A percentile compares a stretch with the other conserved stretches of the same genome.
phyloP scores from a whole-genome alignment of 2,329 filamentous ascomycete genomes.

The Cylindrodendrum hubeiense region DNA sequence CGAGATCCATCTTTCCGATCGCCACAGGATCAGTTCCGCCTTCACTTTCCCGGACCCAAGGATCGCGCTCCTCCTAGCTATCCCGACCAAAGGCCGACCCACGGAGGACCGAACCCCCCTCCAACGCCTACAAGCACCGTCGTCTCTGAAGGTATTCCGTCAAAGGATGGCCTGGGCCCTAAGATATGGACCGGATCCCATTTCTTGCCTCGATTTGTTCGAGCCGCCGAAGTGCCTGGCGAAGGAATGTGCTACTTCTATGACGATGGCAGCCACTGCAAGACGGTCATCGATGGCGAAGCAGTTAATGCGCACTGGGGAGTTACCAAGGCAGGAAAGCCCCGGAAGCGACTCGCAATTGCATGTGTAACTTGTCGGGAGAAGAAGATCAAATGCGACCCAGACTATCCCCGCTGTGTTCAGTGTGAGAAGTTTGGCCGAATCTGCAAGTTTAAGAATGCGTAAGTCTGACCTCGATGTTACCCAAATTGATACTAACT shows the following conservation, averaged over 20 bases:
- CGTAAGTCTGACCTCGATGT: conserved; percentile 68
- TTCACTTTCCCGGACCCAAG: conserved; percentile 53
- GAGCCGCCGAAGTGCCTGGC: conserved; percentile 76
- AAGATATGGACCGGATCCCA: conserved; percentile 79
- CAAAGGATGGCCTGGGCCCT: conserved; percentile 72
- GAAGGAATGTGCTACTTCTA: conserved; percentile 89
- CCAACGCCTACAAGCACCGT: conserved; percentile 46
- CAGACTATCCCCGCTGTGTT: conserved; percentile 86
- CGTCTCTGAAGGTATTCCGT: conserved; percentile 57
- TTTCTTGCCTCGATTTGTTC: conserved; percentile 75
- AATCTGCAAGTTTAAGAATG: conserved; percentile 86
- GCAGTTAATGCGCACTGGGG: conserved; percentile 93
- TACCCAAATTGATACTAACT: conserved; percentile 31
- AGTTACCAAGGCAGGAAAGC: conserved; percentile 93
- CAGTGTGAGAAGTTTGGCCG: conserved; percentile 94
- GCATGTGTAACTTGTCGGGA: conserved; percentile 94
- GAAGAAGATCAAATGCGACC: conserved; percentile 98
- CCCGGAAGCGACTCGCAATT: conserved; percentile 89
- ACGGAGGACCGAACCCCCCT: conserved; percentile 43
- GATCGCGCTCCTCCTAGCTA: conserved; percentile 45
- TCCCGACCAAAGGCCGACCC: conserved; percentile 42
- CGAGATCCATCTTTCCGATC: conserved; percentile 53
- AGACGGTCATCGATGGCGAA: conserved; percentile 87
- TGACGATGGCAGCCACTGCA: conserved; percentile 86
- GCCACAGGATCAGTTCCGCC: conserved; percentile 50